Evolutionary conservation across 371 early-diverging fungal genomes (phyloP), one percentile per base, ranked within the genome.

Genomic region (Coemansia sp.): DNA sequence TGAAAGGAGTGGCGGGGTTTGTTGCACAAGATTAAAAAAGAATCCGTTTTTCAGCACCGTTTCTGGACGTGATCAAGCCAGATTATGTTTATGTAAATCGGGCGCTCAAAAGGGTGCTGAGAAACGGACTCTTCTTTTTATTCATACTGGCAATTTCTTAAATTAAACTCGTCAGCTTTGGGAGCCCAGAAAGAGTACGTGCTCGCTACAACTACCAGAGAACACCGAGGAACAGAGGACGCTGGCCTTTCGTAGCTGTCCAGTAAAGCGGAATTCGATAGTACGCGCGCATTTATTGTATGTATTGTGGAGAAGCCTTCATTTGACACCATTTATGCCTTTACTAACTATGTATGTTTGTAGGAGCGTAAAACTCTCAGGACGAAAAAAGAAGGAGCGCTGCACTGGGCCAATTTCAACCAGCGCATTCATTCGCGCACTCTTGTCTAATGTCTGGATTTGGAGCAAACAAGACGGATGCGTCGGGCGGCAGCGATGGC

Each of bases 381-480:
- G 33, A 33, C 33, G 33, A 8, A 33, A 33, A 33, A 8, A 33
- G 33, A 33, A 33, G 33, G 33, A 33, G 33, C 33, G 33, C 33
- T 33, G 33, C 33, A 33, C 33, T 33, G 33, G 33, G 33, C 33
- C 33, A 33, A 33, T 33, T 33, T 33, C 33, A 33, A 33, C 33
- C 33, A 33, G 33, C 33, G 33, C 33, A 33, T 33, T 33, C 1
- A 33, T 33, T 33, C 8, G 8, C 33, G 9, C 33, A 33, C 33
- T 6, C n/a, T 30, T 44, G 44, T 44, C 44, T 14, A 59, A 62
- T 62, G 67, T 66, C 67, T n/a, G 67, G 60, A 44, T 60, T 59
- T 66, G 67, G 67, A n/a, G 54, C 60, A n/a, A 66, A 59, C 53
- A 60, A 61, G 14, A 51, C 26, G 21, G 54, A 53, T 12, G 20